Conservation (phyloP, 169 alveolate genomes). For the Ichthyophthirius multifiliis region DNA sequence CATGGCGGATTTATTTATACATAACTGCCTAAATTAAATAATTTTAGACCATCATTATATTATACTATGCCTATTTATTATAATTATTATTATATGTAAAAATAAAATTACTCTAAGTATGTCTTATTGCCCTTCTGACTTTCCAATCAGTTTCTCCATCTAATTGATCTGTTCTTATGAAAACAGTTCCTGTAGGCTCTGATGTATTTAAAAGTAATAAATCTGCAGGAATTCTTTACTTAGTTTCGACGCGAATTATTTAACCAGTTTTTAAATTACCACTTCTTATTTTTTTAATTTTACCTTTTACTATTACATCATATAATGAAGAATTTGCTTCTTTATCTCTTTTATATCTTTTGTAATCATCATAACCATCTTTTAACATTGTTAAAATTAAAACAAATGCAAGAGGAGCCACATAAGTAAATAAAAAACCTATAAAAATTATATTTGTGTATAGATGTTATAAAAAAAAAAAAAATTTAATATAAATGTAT, state of each 20-base stretch:
- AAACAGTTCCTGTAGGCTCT: conserved; percentile 65
- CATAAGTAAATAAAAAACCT: conserved; percentile 71
- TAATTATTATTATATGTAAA: conserved; percentile 18
- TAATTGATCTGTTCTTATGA: conserved; percentile 82
- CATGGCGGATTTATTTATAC: conserved; percentile 63
- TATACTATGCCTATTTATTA: neutral
- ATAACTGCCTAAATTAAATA: neutral
- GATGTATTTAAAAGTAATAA: conserved; percentile 53
- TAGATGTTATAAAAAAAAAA: neutral
- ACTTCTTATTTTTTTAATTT: neutral
- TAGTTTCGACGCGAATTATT: conserved; percentile 52
- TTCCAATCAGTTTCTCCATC: conserved; percentile 91
- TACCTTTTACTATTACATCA: neutral
- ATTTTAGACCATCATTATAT: neutral
- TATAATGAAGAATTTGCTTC: conserved; percentile 49
- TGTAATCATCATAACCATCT: conserved; percentile 69
- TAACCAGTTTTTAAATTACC: conserved; percentile 62
- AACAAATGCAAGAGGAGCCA: conserved; percentile 73
- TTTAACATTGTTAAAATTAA: conserved; percentile 59
- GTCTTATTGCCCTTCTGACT: conserved; percentile 69
- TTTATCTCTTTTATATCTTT: conserved; percentile 69
- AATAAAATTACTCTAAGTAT: conserved; percentile 43
- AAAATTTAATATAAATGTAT: neutral
- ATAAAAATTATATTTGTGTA: neutral
- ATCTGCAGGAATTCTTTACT: conserved; percentile 76